phyloP scores from a whole-genome alignment of 768 basidiomycete genomes.

The Leccinum rimulosum region DNA sequence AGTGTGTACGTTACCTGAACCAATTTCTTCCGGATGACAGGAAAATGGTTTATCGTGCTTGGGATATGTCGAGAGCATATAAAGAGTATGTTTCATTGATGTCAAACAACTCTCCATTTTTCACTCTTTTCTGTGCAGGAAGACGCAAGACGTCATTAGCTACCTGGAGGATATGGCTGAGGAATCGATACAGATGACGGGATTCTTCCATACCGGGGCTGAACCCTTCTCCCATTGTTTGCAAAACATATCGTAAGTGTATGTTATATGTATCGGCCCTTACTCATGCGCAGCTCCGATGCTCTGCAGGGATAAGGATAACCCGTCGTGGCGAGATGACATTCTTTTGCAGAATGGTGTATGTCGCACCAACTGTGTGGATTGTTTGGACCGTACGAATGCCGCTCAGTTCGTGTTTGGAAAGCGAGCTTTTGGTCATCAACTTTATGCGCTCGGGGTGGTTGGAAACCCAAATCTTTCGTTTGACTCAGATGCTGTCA shows the following conservation, averaged over 20 bases:
- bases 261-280: background rate
- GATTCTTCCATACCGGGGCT: slow-evolving; percentile 93
- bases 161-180: slow-evolving; percentile 94
- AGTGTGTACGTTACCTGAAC: slow-evolving; percentile 91
- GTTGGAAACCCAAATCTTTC: slow-evolving; percentile 81
- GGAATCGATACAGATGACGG: slow-evolving; percentile 85
- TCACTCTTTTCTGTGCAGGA: slow-evolving; percentile 44
- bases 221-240: slow-evolving; percentile 77
- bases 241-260: slow-evolving; percentile 39
- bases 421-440: slow-evolving; percentile 91
- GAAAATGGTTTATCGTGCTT: slow-evolving; percentile 88
- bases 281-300: background rate
- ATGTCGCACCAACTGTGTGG: slow-evolving; percentile 93
- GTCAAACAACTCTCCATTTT: background rate
- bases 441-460: slow-evolving; percentile 91
- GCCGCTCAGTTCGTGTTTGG: slow-evolving; percentile 97
- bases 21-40: slow-evolving; percentile 87
- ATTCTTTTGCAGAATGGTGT: slow-evolving; percentile 90
- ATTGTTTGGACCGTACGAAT: slow-evolving; percentile 95
- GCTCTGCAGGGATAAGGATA: slow-evolving; percentile 29
- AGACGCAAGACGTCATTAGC: slow-evolving; percentile 93
- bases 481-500: slow-evolving; percentile 92
- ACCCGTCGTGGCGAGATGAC: slow-evolving; percentile 50
- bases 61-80: slow-evolving; percentile 95
- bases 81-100: slow-evolving; percentile 65